Evolutionary conservation across 164 flowering plant species (phyloP).

Genomic region (Cinnamomum chago): DNA sequence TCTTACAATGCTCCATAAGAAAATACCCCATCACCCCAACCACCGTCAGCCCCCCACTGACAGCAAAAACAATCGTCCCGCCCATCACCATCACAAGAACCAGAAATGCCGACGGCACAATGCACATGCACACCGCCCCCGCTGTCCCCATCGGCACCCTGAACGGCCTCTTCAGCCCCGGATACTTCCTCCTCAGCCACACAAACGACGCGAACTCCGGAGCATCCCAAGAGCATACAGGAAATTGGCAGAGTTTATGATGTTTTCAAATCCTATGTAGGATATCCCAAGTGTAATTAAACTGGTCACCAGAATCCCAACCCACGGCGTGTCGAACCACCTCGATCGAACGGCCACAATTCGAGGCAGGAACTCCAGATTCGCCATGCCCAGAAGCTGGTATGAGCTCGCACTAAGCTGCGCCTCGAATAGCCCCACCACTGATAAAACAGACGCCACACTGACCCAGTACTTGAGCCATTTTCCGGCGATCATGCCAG

Average conservation of each 20-base stretch:
- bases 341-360: slow-evolving; percentile 29
- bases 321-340: slow-evolving; percentile 58
- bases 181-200: slow-evolving; percentile 46
- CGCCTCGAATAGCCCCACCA: slow-evolving; percentile 56
- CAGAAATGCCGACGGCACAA: slow-evolving; percentile 50
- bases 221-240: slow-evolving; percentile 64
- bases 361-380: slow-evolving; percentile 44
- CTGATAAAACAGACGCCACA: slow-evolving; percentile 45
- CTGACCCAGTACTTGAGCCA: slow-evolving; percentile 57
- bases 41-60: slow-evolving; percentile 35
- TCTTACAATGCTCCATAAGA: slow-evolving; percentile 26
- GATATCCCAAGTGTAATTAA: slow-evolving; percentile 38
- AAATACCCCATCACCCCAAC: slow-evolving; percentile 31
- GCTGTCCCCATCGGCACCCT: slow-evolving; percentile 37
- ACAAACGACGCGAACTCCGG: slow-evolving; percentile 52
- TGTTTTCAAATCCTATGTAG: slow-evolving; percentile 35
- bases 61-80: slow-evolving; percentile 25
- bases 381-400: slow-evolving; percentile 60
- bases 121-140: slow-evolving; percentile 43
- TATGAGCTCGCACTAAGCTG: slow-evolving; percentile 51
- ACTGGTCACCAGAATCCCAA: slow-evolving; percentile 41
- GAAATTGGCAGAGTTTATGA: slow-evolving; percentile 55
- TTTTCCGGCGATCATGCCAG: slow-evolving; percentile 30
- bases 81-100: slow-evolving; percentile 42
- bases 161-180: slow-evolving; percentile 40